Base-by-base conservation (phyloP, 2,329 filamentous ascomycete genomes). In the Colletotrichum lupini region DNA sequence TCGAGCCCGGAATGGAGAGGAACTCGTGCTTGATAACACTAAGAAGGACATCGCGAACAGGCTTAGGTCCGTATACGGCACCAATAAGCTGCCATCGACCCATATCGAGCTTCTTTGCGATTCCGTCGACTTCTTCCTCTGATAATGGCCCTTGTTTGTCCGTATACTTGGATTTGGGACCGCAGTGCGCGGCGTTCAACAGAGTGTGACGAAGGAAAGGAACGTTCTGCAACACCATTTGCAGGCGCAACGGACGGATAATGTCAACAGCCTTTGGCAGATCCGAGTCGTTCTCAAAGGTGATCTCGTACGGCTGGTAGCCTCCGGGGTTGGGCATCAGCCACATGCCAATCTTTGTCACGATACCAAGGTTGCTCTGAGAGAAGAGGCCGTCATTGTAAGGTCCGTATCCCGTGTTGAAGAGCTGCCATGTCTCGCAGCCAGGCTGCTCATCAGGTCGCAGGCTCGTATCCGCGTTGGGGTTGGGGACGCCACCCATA, bases 291-390 rank as follows among this genome's bases (percentile, higher is more conserved):
- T 75, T 76, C 59, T 78, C 77, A 22, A 74, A 74, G 19, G 64
- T 75, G 22, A 75, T 75, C 56, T 72, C 72, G 42, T 72, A 72
- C 3, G 74, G 67, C 62, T 88, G 85, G 72, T 86, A 85, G 1
- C 85, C 86, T 11, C 83, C 86, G 0, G 86, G 86, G 58, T 87
- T 87, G 1, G 85, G 84, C 87, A 89, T 89, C 42, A 90, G 80
- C 79, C 79, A 79, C 75, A 89, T 83, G 0, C 87, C 87, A 81
- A 89, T 87, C 78, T 88, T 88, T 4, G 85, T 87, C 2, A 88
- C 86, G 28, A 89, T 85, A 12, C 86, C 86, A 11, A 86, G 83
- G 63, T 87, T 88, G 1, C 83, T 85, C 74, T 88, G 86, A 0
- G 85, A 82, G 75, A 88, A 89, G 1, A 88, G 82, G 2, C 85